phyloP scores from a whole-genome alignment of 2,329 filamentous ascomycete species.

The Pseudogymnoascus sp. region DNA sequence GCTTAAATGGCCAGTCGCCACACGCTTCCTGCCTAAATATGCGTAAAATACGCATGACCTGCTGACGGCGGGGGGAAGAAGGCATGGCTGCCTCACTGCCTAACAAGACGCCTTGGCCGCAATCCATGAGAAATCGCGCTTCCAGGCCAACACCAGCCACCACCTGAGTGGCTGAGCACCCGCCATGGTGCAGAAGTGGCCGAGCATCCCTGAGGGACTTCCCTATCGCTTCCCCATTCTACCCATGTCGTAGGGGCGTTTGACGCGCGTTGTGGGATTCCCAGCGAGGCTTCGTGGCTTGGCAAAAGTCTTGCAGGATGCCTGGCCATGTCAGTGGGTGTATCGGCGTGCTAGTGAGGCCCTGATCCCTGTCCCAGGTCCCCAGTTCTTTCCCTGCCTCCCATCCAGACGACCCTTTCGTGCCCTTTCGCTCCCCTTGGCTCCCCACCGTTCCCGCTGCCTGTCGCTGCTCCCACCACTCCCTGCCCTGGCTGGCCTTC shows the following conservation, averaged over 20 bases:
- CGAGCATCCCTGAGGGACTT: too few relatives aligned
- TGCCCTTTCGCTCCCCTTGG: background rate
- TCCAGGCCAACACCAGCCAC: background rate
- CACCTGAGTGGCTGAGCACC: background rate
- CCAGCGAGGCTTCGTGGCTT: background rate
- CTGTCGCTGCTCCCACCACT: background rate
- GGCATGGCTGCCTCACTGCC: background rate
- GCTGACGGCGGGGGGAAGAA: background rate
- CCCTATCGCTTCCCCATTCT: background rate
- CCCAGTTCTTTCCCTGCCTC: background rate
- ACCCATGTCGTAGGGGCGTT: background rate
- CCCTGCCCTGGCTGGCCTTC: background rate
- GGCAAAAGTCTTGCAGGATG: slow-evolving; percentile 3
- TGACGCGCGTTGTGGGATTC: slow-evolving; percentile 7
- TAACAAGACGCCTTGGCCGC: background rate
- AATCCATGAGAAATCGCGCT: background rate
- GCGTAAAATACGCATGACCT: background rate
- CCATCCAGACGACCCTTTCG: background rate
- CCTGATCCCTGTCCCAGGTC: background rate
- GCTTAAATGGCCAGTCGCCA: background rate
- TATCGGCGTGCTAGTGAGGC: background rate
- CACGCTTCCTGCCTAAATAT: background rate
- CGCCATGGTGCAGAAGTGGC: too few relatives aligned
- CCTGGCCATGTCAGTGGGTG: background rate
- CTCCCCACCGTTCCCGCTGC: background rate